These are phyloP conservation scores for Septoria petroselini DNA, from an alignment of 2,329 filamentous ascomycete species.

Conservation along the genomic window DNA sequence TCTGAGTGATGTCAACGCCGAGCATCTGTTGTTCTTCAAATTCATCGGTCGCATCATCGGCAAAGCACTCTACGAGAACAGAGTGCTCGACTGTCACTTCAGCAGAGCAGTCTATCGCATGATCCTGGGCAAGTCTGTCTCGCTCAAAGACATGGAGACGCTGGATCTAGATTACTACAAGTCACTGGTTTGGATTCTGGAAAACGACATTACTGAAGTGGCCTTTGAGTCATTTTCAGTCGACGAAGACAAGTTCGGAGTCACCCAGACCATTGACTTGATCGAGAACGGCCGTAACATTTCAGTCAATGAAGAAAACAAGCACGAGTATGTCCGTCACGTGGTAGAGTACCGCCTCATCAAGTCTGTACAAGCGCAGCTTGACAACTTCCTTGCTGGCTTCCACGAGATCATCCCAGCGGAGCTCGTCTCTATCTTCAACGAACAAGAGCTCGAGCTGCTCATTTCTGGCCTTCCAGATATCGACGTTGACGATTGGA, in stretches of 20 bases:
- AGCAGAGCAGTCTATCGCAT: constrained; percentile 98
- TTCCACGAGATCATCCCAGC: constrained; percentile 98
- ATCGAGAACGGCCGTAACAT: constrained; percentile 86
- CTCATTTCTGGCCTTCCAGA: constrained; percentile 95
- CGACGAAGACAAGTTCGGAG: constrained; percentile 90
- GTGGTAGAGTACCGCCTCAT: constrained; percentile 93
- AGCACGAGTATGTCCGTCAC: constrained; percentile 92
- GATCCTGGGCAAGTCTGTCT: constrained; percentile 90
- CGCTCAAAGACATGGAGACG: constrained; percentile 98
- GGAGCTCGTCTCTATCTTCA: constrained; percentile 94
- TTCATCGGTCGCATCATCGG: constrained; percentile 98
- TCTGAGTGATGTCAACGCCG: constrained; percentile 86
- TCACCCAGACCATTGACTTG: constrained; percentile 81
- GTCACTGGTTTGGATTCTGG: constrained; percentile 95
- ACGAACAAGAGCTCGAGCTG: constrained; percentile 94
- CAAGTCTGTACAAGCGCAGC: constrained; percentile 87
- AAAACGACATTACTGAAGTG: constrained; percentile 97
- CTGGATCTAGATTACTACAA: constrained; percentile 99
- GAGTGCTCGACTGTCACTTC: constrained; percentile 96
- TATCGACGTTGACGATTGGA: constrained; percentile 98
- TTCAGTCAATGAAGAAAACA: constrained; percentile 94
- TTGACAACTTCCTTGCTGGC: constrained; percentile 76
- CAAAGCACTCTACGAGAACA: constrained; percentile 93
- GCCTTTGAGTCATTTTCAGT: constrained; percentile 95
- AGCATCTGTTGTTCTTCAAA: constrained; percentile 98